These are phyloP conservation scores for Ampelomyces quisqualis DNA, from an alignment of 2,329 filamentous ascomycete species.

Conservation along the genomic window DNA sequence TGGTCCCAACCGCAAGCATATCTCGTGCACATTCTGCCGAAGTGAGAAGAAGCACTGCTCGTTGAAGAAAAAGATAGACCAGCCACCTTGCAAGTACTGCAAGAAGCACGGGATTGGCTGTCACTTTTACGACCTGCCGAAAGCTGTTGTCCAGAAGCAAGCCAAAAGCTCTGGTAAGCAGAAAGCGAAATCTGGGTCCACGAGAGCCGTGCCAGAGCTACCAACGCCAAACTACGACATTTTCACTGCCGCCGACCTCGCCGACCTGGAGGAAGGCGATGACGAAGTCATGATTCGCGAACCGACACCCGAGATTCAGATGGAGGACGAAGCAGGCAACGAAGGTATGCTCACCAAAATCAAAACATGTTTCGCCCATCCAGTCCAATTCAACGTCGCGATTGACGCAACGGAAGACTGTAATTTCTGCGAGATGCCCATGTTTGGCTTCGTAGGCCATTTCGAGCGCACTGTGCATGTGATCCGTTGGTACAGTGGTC, in stretches of 20 bases:
- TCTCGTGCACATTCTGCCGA: conserved; percentile 34
- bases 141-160: neutral
- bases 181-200: conserved; percentile 2
- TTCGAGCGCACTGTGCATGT: conserved; percentile 40
- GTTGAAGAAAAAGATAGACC: conserved; percentile 28
- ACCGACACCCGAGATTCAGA: conserved; percentile 24
- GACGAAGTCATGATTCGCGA: conserved; percentile 10
- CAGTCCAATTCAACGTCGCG: conserved; percentile 38
- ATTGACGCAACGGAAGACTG: conserved; percentile 39
- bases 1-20: conserved; percentile 17
- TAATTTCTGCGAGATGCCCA: conserved; percentile 46
- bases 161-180: conserved; percentile 5
- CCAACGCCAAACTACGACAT: conserved; percentile 1
- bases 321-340: conserved; percentile 32
- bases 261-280: conserved; percentile 11
- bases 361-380: conserved; percentile 46
- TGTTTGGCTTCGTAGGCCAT: conserved; percentile 46
- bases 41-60: conserved; percentile 33
- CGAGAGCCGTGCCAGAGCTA: conserved; percentile 8
- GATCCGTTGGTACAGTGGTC: conserved; percentile 37
- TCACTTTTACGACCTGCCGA: conserved; percentile 29
- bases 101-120: conserved; percentile 28
- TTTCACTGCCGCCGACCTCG: conserved; percentile 20
- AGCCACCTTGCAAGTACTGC: conserved; percentile 39
- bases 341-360: conserved; percentile 33